Evolutionary conservation across 208 protist genomes (phyloP).

Genomic region (Porcisia hertigi): DNA sequence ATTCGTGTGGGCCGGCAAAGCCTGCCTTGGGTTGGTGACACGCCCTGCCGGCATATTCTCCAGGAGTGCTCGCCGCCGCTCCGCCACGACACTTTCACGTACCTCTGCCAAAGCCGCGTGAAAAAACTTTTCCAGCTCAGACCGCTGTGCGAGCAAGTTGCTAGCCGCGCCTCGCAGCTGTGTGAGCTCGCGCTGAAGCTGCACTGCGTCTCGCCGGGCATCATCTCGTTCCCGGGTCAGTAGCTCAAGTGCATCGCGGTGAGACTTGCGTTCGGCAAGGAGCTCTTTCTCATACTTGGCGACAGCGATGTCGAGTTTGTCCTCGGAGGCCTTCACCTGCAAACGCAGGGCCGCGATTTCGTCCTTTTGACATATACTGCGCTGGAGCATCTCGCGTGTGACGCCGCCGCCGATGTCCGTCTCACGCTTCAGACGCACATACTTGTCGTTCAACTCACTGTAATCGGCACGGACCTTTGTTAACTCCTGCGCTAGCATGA

Average conservation of each 20-base stretch:
- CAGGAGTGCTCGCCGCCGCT: slow-evolving; percentile 40
- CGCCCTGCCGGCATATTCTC: neutral
- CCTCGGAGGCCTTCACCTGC: slow-evolving; percentile 61
- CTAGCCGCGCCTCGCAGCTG: slow-evolving; percentile 55
- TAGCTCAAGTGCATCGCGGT: slow-evolving; percentile 30
- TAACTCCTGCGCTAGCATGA: slow-evolving; percentile 60
- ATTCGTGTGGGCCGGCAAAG: slow-evolving; percentile 26
- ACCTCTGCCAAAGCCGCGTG: slow-evolving; percentile 80
- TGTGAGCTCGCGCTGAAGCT: slow-evolving; percentile 55
- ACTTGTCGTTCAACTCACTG: slow-evolving; percentile 39
- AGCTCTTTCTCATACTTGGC: slow-evolving; percentile 63
- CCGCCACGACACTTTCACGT: slow-evolving; percentile 52
- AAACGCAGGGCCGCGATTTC: slow-evolving; percentile 50
- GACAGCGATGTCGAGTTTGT: slow-evolving; percentile 51
- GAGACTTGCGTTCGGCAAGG: slow-evolving; percentile 27
- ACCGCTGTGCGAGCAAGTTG: slow-evolving; percentile 68
- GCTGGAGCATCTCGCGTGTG: slow-evolving; percentile 46
- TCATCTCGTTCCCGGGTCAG: slow-evolving; percentile 65
- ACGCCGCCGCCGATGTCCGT: slow-evolving; percentile 40
- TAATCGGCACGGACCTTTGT: slow-evolving; percentile 12
- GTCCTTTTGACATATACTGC: slow-evolving; percentile 54
- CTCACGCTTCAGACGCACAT: slow-evolving; percentile 47
- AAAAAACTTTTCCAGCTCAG: slow-evolving; percentile 90
- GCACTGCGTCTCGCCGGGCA: slow-evolving; percentile 46
- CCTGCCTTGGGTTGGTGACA: neutral